A percentile compares a stretch with the other conserved stretches of the same genome.
Conservation (phyloP, 345 rosid genomes). For the Citrus australasica region DNA sequence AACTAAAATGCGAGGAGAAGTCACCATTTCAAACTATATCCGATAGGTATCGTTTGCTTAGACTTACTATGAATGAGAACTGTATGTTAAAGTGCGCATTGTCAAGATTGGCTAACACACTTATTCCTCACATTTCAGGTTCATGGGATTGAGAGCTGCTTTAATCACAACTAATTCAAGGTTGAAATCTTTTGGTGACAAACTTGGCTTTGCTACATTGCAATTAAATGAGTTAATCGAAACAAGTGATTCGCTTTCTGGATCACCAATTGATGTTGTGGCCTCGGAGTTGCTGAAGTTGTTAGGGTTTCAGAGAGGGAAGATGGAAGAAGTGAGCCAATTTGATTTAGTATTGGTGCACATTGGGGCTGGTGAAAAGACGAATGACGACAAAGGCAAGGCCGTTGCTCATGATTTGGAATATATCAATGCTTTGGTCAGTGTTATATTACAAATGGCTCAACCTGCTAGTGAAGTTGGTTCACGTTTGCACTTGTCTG, state of each 20-base stretch:
- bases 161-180: slow-evolving; percentile 43
- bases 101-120: not conserved
- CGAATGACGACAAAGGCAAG: slow-evolving; percentile 15
- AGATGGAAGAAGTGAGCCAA: slow-evolving; percentile 36
- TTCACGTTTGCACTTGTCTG: slow-evolving; percentile 68
- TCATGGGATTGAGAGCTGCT: slow-evolving; percentile 84
- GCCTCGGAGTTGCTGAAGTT: slow-evolving; percentile 41
- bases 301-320: slow-evolving; percentile 75
- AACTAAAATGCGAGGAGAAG: slow-evolving; percentile 19
- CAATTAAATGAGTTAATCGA: slow-evolving; percentile 31
- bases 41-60: slow-evolving; percentile 47
- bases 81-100: not conserved
- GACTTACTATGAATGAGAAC: not conserved
- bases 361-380: slow-evolving; percentile 40
- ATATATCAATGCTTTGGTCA: slow-evolving; percentile 50
- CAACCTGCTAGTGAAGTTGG: slow-evolving; percentile 55
- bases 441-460: slow-evolving; percentile 41
- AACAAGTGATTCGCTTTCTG: slow-evolving; percentile 17
- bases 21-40: slow-evolving; percentile 35
- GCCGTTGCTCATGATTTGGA: slow-evolving; percentile 24
- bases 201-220: slow-evolving; percentile 49
- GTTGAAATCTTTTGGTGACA: slow-evolving; percentile 48
- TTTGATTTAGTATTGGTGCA: slow-evolving; percentile 74
- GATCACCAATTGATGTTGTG: slow-evolving; percentile 27
- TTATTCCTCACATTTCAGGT: slow-evolving; percentile 38